Conservation (phyloP, 768 basidiomycete species). For the Gelatoporia subvermispora region DNA sequence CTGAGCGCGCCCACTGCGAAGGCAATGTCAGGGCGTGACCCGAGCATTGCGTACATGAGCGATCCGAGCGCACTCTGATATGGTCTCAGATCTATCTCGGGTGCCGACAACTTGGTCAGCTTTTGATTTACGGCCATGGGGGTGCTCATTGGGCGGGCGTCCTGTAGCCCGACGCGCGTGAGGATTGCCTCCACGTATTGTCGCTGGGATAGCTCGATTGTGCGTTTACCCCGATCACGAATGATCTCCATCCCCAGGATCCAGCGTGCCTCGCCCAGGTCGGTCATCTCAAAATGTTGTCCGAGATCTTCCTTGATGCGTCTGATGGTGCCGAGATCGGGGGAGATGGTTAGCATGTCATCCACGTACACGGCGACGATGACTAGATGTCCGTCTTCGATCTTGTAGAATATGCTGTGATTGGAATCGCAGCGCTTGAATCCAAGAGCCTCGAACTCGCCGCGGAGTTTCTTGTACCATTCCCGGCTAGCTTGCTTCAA, state of each 20-base stretch:
- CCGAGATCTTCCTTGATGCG: no score
- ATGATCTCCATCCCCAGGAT: no score
- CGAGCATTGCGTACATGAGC: slow-evolving; percentile 23
- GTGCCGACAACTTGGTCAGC: no score
- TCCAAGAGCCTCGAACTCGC: background rate
- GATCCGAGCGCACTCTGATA: slow-evolving; percentile 21
- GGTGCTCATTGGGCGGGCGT: background rate
- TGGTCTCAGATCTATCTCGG: slow-evolving; percentile 4
- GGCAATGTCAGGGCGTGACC: slow-evolving; percentile 28
- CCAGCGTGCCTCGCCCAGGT: no score
- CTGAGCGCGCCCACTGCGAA: slow-evolving; percentile 20
- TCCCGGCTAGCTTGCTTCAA: slow-evolving; percentile 5
- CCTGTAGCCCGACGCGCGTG: slow-evolving; percentile 3
- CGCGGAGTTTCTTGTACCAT: slow-evolving; percentile 9
- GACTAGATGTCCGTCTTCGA: background rate
- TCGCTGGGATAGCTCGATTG: slow-evolving; percentile 10
- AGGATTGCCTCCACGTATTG: slow-evolving; percentile 12
- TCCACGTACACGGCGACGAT: slow-evolving; percentile 2
- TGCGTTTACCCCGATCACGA: no score
- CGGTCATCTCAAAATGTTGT: no score
- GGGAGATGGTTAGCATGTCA: no score
- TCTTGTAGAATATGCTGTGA: slow-evolving; percentile 11
- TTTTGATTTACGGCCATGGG: slow-evolving; percentile 7
- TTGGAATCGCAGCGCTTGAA: slow-evolving; percentile 6
- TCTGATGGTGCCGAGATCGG: no score